Conservation (phyloP, 768 basidiomycete species). For the Termitomyces sp. region DNA sequence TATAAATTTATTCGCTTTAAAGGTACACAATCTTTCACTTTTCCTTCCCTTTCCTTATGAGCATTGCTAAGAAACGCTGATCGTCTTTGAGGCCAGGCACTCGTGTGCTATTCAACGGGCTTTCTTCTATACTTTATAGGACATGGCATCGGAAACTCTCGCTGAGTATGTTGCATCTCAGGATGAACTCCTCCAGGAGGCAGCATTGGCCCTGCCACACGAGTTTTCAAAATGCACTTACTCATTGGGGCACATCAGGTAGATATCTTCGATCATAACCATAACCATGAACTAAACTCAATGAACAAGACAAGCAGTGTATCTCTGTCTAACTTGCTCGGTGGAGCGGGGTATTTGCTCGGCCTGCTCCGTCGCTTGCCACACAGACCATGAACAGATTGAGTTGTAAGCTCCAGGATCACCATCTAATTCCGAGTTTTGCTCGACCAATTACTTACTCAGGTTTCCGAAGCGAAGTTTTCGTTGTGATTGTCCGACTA, state of each 20-base stretch:
- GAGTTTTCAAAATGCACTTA: conserved; percentile 66
- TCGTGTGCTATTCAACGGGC: background rate
- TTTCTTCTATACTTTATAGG: background rate
- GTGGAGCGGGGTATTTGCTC: conserved; percentile 68
- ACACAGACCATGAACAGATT: conserved; percentile 80
- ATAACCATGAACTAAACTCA: conserved; percentile 8
- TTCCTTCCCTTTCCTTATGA: background rate
- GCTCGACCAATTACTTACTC: conserved; percentile 1
- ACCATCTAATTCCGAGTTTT: conserved; percentile 1
- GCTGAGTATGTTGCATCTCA: conserved; percentile 42
- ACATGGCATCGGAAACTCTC: conserved; percentile 24
- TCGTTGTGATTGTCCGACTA: conserved; percentile 81
- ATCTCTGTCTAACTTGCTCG: conserved; percentile 74
- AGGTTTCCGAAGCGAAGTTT: conserved; percentile 80
- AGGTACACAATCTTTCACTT: background rate
- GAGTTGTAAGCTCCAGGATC: conserved; percentile 46
- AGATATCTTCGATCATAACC: background rate
- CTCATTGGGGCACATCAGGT: conserved; percentile 50
- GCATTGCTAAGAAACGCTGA: background rate
- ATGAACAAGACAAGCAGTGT: conserved; percentile 61
- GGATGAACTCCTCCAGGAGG: conserved; percentile 44
- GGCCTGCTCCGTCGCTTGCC: conserved; percentile 83
- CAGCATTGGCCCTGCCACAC: conserved; percentile 53
- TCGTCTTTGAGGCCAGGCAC: background rate
- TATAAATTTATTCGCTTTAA: background rate